Evolutionary conservation across 2,329 filamentous ascomycete genomes (phyloP).

Genomic region (Coleophoma crateriformis): DNA sequence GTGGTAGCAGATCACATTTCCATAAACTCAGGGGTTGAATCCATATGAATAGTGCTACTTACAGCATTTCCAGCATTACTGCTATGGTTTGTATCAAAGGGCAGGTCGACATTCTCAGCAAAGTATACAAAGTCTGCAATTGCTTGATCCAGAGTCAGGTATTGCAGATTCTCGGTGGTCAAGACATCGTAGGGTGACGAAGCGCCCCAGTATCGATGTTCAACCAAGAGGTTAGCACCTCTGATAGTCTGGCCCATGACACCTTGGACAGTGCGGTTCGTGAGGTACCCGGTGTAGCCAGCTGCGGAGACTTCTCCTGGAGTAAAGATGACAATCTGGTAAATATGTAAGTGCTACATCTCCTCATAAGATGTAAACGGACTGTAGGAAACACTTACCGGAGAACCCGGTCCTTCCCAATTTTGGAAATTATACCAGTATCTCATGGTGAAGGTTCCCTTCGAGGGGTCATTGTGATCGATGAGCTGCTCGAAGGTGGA

Average conservation of each 20-base stretch:
- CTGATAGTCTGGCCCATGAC: slow-evolving; percentile 41
- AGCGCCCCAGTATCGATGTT: slow-evolving; percentile 50
- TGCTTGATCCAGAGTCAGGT: slow-evolving; percentile 44
- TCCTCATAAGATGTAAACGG: slow-evolving; percentile 30
- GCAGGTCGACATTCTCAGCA: slow-evolving; percentile 41
- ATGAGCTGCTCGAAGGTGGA: slow-evolving; percentile 45
- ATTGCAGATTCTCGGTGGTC: slow-evolving; percentile 43
- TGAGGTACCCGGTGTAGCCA: slow-evolving; percentile 41
- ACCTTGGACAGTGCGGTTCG: slow-evolving; percentile 38
- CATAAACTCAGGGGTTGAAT: background rate
- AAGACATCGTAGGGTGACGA: slow-evolving; percentile 42
- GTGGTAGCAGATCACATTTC: no score
- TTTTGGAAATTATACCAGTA: slow-evolving; percentile 43
- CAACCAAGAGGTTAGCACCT: slow-evolving; percentile 44
- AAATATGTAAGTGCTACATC: slow-evolving; percentile 37
- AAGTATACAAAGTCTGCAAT: slow-evolving; percentile 46
- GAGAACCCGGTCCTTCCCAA: slow-evolving; percentile 47
- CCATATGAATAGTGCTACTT: slow-evolving; percentile 29
- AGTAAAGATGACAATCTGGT: slow-evolving; percentile 38
- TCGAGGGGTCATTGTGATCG: slow-evolving; percentile 45
- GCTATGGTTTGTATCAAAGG: slow-evolving; percentile 38
- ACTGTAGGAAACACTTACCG: slow-evolving; percentile 25
- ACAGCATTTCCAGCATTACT: slow-evolving; percentile 44
- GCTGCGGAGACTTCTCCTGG: slow-evolving; percentile 42
- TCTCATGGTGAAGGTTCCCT: slow-evolving; percentile 46